These are phyloP conservation scores for Quercus wislizeni DNA, from an alignment of 306 rosid genomes.

Conservation along the genomic window DNA sequence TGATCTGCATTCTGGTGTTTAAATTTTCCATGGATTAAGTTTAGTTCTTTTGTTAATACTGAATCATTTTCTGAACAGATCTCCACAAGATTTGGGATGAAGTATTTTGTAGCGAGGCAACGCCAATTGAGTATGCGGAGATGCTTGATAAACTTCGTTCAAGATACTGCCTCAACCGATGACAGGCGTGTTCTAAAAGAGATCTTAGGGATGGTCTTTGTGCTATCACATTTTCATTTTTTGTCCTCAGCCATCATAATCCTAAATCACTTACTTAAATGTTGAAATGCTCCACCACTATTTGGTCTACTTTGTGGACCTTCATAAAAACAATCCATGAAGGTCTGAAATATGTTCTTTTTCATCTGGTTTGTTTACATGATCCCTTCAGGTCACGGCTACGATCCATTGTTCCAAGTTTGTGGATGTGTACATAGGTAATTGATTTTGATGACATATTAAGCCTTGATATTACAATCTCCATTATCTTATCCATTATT, in stretches of 20 bases:
- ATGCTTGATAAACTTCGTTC: slow-evolving; percentile 64
- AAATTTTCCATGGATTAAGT: neutral
- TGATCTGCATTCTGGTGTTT: too few relatives aligned
- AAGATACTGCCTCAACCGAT: slow-evolving; percentile 47
- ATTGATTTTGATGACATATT: neutral
- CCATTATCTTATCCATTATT: neutral
- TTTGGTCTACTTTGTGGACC: neutral
- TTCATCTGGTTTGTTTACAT: neutral
- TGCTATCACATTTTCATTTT: neutral
- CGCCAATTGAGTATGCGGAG: slow-evolving; percentile 68
- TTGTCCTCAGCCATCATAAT: neutral
- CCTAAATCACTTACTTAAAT: slow-evolving; percentile 13
- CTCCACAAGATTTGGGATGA: slow-evolving; percentile 74
- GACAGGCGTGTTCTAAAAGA: slow-evolving; percentile 11
- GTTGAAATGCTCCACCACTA: too few relatives aligned
- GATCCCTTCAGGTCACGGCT: neutral
- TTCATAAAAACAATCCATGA: neutral
- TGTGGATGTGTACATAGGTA: neutral
- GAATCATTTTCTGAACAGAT: slow-evolving; percentile 42
- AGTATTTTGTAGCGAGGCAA: slow-evolving; percentile 65
- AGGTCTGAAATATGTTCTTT: neutral
- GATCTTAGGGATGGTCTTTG: neutral
- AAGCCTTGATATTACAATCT: neutral
- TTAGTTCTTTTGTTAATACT: slow-evolving; percentile 3
- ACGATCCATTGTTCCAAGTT: neutral